phyloP scores from a whole-genome alignment of 306 rosid genomes.

The Malus domestica region ASM211411v1 NC_041800.1:3481501-3482000 shows the following conservation, averaged over 20 bases:
- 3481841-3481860: conserved; percentile 61
- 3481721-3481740: neutral
- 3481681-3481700: conserved; percentile 3
- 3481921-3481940: conserved; percentile 25
- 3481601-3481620: conserved; percentile 32
- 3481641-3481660: conserved; percentile 37
- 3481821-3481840: conserved; percentile 56
- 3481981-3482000: conserved; percentile 17
- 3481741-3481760: neutral
- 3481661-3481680: conserved; percentile 63
- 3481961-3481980: conserved; percentile 9
- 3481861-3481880: neutral
- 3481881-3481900: neutral
- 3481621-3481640: conserved; percentile 4
- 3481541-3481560: too few relatives aligned
- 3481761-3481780: conserved; percentile 35
- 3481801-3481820: conserved; percentile 43
- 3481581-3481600: conserved; percentile 45
- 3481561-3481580: conserved; percentile 29
- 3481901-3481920: neutral
- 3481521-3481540: too few relatives aligned
- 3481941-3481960: conserved; percentile 41
- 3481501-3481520: too few relatives aligned
- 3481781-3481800: conserved; percentile 50
- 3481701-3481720: neutral